Percentiles rank a stretch among this genome's conserved stretches.
phyloP scores from a whole-genome alignment of 257 asterid genomes.

The Nicotiana knightiana region DNA sequence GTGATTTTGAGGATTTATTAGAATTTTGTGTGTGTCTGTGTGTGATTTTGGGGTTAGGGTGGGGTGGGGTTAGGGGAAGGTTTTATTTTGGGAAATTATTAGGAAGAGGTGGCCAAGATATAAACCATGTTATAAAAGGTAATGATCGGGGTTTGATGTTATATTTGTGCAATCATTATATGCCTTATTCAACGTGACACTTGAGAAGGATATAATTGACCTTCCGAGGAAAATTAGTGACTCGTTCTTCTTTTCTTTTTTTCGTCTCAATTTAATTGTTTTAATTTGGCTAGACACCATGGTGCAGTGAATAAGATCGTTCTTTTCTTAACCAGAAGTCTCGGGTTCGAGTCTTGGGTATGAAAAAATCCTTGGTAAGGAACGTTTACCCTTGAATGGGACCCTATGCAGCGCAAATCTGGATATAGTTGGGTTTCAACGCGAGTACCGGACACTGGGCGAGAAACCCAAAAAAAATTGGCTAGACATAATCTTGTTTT shows the following conservation, averaged over 20 bases:
- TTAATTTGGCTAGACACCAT: neutral
- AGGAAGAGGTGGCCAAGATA: conserved; percentile 33
- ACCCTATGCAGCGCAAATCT: too few relatives aligned
- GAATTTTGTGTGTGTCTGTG: neutral
- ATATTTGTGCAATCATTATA: conserved; percentile 38
- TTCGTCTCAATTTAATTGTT: neutral
- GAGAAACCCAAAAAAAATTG: neutral
- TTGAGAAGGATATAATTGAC: neutral
- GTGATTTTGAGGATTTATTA: conserved; percentile 4
- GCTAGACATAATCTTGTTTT: neutral
- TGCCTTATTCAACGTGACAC: neutral
- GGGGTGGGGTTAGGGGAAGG: neutral
- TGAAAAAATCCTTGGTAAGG: too few relatives aligned
- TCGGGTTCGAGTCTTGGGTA: too few relatives aligned
- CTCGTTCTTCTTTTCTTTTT: neutral
- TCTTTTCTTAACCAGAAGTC: too few relatives aligned
- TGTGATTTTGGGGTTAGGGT: neutral
- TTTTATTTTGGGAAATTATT: conserved; percentile 11
- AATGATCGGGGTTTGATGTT: conserved; percentile 39
- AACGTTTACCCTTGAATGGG: too few relatives aligned
- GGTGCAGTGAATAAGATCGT: too few relatives aligned
- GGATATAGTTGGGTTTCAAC: too few relatives aligned
- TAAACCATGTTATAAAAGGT: conserved; percentile 31
- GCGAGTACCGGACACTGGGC: too few relatives aligned
- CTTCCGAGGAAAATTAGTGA: neutral